Base-by-base conservation (phyloP, 208 protist genomes). In the Crithidia expoeki region DNA sequence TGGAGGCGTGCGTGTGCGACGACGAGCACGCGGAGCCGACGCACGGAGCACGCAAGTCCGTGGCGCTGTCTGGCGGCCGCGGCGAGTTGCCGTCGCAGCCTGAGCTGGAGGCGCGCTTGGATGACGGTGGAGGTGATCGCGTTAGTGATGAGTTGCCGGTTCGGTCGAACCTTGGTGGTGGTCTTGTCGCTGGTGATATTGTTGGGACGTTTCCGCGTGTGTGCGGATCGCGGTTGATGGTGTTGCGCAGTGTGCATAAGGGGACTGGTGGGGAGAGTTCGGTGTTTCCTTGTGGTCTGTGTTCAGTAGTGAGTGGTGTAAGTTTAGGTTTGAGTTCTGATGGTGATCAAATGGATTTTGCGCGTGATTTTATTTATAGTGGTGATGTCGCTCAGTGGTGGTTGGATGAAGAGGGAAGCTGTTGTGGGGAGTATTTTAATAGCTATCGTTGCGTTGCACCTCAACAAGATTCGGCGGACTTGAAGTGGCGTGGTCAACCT, bases 361-460 rank as follows among this genome's bases (percentile, higher is more conserved):
- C n/a, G n/a, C n/a, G n/a, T n/a, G n/a, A n/a, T n/a, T n/a, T n/a
- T n/a, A n/a, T 61, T 33, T 74, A 60, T 36, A 74, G 69, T 40
- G 69, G 69, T 7, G 69, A 74, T 53, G 69, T 74, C 7, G 60
- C 42, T 10, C 51, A 74, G 53, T 62, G 21, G 11, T 74, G 69
- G 69, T 33, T 74, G 7, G 51, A 62, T 19, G 60, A 68, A 1
- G 60, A 74, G 42, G 69, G 69, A 19, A 25, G 2, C 21, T 0
- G 7, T 11, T 1, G 21, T 0, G 69, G 69, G 12, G 30, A 2
- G 21, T 74, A 74, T 25, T 68, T 23, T 33, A 74, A 74, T 40
- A 16, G 34, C n/a, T 74, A 74, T 44, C 50, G 69, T 5, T 21
- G 16, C 19, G 2, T 17, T 2, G 17, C 49, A 27, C 32, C 51